A percentile compares a stretch with the other conserved stretches of the same genome.
Evolutionary conservation across 805 yeast species (phyloP).

Genomic region (Ogataea pignaliae): DNA sequence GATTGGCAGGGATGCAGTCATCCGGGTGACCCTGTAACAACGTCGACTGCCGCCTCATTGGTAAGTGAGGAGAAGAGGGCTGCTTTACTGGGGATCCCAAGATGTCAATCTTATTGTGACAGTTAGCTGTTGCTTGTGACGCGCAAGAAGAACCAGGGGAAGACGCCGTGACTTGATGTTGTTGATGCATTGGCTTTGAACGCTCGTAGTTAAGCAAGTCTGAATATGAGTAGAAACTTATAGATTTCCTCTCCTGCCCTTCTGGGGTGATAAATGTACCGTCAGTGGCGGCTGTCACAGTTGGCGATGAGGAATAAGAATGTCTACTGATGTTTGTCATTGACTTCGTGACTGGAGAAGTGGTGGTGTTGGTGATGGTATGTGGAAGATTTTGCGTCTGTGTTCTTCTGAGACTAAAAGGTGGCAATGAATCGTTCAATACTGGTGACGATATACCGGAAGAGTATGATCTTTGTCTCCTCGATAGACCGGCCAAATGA

Average conservation of each 20-base stretch:
- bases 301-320: background rate
- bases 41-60: slow-evolving; percentile 1
- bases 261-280: slow-evolving; percentile 1
- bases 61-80: background rate
- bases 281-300: background rate
- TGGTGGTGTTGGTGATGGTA: background rate
- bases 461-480: background rate
- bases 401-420: slow-evolving; percentile 3
- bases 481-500: slow-evolving; percentile 1
- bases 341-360: background rate
- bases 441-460: background rate
- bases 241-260: slow-evolving; percentile 18
- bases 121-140: too few species aligned
- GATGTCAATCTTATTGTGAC: slow-evolving; percentile 1
- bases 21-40: slow-evolving; percentile 3
- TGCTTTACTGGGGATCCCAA: background rate
- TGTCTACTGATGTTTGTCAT: background rate
- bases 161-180: too few species aligned
- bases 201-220: slow-evolving; percentile 29
- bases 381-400: slow-evolving; percentile 4
- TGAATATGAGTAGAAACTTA: slow-evolving; percentile 30
- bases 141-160: too few species aligned
- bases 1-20: slow-evolving; percentile 9
- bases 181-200: background rate
- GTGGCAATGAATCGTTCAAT: background rate